Conservation (phyloP, 495 filamentous ascomycete genomes). For the Neurospora sp. region DNA sequence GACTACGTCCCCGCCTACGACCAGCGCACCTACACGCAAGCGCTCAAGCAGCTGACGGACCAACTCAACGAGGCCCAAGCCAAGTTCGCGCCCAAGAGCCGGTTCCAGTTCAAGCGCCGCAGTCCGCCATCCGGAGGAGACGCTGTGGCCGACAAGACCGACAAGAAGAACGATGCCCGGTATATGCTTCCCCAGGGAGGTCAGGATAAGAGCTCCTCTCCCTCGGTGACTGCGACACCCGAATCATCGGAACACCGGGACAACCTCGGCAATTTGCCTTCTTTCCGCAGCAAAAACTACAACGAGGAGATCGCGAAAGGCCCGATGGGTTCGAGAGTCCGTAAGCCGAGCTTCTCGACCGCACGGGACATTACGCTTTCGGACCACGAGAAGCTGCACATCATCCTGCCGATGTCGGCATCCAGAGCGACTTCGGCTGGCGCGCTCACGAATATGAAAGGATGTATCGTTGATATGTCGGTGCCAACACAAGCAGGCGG, state of each 20-base stretch:
- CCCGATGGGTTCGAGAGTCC: constrained; percentile 22
- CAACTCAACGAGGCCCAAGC: constrained; percentile 33
- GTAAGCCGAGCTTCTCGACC: constrained; percentile 50
- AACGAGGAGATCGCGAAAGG: constrained; percentile 36
- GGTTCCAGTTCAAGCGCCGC: constrained; percentile 37
- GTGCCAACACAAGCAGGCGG: constrained; percentile 41
- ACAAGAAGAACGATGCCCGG: constrained; percentile 2
- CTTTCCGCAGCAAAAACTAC: constrained; percentile 33
- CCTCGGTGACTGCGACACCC: neutral
- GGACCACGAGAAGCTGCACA: constrained; percentile 52
- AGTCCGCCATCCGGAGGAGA: neutral
- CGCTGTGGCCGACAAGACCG: constrained; percentile 3
- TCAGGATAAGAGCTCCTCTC: neutral
- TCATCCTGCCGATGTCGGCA: constrained; percentile 61
- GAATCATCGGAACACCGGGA: constrained; percentile 20
- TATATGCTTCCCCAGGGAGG: neutral
- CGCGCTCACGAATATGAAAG: constrained; percentile 57
- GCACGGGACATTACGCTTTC: constrained; percentile 54
- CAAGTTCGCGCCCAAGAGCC: constrained; percentile 29
- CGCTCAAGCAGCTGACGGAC: constrained; percentile 32
- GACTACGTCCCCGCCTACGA: constrained; percentile 38
- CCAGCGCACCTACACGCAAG: constrained; percentile 32
- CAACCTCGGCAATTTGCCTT: constrained; percentile 15
- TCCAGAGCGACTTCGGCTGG: constrained; percentile 58
- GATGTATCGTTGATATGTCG: constrained; percentile 73